phyloP scores from a whole-genome alignment of 2,329 filamentous ascomycete genomes.

The Pseudogymnoascus sp. region DNA sequence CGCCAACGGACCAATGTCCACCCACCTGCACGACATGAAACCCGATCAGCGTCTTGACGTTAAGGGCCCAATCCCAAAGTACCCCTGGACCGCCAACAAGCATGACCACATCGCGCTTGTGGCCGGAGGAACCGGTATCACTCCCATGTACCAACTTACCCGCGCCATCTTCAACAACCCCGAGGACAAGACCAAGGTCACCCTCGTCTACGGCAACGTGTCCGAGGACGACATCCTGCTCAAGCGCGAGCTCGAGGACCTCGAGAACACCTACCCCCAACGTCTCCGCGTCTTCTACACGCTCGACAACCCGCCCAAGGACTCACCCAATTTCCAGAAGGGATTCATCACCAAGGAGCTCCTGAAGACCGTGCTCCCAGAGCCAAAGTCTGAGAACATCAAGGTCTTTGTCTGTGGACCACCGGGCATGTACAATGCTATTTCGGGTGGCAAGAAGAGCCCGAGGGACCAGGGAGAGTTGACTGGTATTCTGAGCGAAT shows the following conservation, averaged over 20 bases:
- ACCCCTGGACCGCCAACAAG: conserved; percentile 83
- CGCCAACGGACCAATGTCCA: conserved; percentile 82
- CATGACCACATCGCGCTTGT: conserved; percentile 80
- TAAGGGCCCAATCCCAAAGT: conserved; percentile 95
- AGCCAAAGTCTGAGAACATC: conserved; percentile 84
- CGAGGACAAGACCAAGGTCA: conserved; percentile 94
- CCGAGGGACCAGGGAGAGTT: conserved; percentile 94
- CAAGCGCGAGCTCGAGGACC: conserved; percentile 70
- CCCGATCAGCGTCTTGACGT: conserved; percentile 78
- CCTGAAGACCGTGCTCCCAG: conserved; percentile 87
- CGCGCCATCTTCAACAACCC: conserved; percentile 94
- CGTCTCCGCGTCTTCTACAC: conserved; percentile 94
- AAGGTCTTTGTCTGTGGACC: conserved; percentile 97
- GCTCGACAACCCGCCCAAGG: conserved; percentile 73
- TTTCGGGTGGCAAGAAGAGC: conserved; percentile 82
- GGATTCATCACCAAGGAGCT: conserved; percentile 86
- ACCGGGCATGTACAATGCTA: conserved; percentile 84
- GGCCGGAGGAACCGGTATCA: conserved; percentile 94
- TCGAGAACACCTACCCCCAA: conserved; percentile 93
- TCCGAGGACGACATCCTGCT: conserved; percentile 84
- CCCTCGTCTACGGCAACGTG: conserved; percentile 87
- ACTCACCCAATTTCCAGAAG: conserved; percentile 60
- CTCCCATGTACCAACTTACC: conserved; percentile 93
- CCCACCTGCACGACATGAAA: conserved; percentile 74
- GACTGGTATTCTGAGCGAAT: conserved; percentile 64